Base-by-base conservation (phyloP, 2,329 filamentous ascomycete genomes). In the Fusarium sp. region DNA sequence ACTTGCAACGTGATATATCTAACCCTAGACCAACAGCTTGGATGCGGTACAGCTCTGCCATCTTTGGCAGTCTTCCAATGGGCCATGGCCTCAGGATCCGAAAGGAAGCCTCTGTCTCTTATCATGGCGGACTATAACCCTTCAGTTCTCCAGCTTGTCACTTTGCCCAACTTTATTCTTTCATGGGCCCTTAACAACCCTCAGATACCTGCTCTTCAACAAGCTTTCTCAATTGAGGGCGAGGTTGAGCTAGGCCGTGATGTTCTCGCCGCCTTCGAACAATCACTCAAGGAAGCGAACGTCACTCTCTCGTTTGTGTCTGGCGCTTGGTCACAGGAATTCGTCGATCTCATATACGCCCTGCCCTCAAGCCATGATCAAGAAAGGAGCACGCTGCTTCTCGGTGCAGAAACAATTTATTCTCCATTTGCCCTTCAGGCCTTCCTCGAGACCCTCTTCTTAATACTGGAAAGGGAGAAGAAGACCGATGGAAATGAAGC, bases 321-420 rank as follows among this genome's bases (percentile, higher is more conserved):
- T 0, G 94, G 94, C 1, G 92, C 90, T 3, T 96, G 94, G 94
- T 91, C 90, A 1, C 83, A 87, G 0, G 87, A 87, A 54, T 91
- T 96, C 66, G 85, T 93, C 9, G 80, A 87, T 4, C 82, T 94
- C 3, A 81, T 95, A 13, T 87, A 87, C 75, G 72, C 75, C 36
- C 55, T 77, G 44, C 66, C 75, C 11, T 54, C 64, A 4, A 63
- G 68, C 14, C 45, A 64, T 26, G 41, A 47, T 28, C 66, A 69
- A 17, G 65, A 66, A 26, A 64, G 61, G 31, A 69, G 63, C 35
- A 87, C 86, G 20, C 82, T 93, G 6, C 83, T 95, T 10, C 83
- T 96, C 4, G 94, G 91, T 2, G 92, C 93, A 2, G 94, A 96
- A 82, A 96, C 94, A 0, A 96, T 96, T 49, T 96, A 96, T 82